Percentiles rank a stretch among this genome's conserved stretches.
These are phyloP conservation scores for Ceratobasidium sp. DNA, from an alignment of 1,284 basidiomycete species.

Conservation along the genomic window DNA sequence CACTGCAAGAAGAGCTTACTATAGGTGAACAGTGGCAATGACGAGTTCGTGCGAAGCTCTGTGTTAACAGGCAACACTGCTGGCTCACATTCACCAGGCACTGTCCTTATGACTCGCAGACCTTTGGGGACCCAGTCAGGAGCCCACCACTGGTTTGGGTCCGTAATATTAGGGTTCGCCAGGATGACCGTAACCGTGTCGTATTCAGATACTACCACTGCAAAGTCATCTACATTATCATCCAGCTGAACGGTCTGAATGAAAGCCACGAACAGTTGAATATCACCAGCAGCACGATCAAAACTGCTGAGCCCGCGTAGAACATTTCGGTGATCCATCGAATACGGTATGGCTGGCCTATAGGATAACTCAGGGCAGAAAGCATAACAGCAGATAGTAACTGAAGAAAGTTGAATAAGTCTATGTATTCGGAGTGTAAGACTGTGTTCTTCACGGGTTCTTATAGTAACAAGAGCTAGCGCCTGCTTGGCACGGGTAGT, in stretches of 20 bases:
- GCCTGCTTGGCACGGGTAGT: no score
- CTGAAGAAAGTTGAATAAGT: not conserved
- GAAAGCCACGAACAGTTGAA: constrained; percentile 6
- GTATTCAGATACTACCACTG: constrained; percentile 12
- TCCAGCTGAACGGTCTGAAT: not conserved
- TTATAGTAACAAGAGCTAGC: no score
- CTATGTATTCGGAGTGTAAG: not conserved
- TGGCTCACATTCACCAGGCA: constrained; percentile 5
- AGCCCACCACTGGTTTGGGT: constrained; percentile 29
- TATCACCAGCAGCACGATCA: constrained; percentile 7
- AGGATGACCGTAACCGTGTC: not conserved
- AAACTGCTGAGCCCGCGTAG: constrained; percentile 16
- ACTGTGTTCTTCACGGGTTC: not conserved
- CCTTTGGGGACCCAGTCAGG: not conserved
- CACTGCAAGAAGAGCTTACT: not conserved
- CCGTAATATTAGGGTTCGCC: constrained; percentile 7
- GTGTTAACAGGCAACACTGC: not conserved
- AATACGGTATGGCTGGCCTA: constrained; percentile 11
- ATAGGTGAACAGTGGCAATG: constrained; percentile 14
- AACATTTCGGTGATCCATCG: constrained; percentile 36
- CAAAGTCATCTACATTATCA: no score
- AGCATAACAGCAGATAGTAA: not conserved
- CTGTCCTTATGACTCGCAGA: not conserved
- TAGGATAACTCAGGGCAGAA: not conserved
- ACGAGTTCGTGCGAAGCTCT: constrained; percentile 2